phyloP scores from a whole-genome alignment of 2,329 filamentous ascomycete species.

The Byssothecium circinans region DNA sequence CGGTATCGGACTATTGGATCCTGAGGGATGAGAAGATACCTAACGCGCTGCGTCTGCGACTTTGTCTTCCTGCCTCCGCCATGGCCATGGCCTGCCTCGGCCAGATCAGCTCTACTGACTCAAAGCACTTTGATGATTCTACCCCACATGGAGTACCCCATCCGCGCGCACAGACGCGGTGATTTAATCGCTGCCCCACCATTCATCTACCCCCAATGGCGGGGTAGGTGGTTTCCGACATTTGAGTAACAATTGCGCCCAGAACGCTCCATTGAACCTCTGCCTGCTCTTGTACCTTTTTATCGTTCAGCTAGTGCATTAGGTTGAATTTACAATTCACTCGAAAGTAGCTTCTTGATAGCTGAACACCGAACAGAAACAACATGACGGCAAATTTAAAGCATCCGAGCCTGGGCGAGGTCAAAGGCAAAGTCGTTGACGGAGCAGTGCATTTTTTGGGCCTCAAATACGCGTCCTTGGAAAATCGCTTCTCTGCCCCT shows the following conservation, averaged over 20 bases:
- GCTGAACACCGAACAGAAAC: not conserved
- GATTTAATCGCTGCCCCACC: conserved; percentile 14
- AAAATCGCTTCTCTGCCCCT: conserved; percentile 41
- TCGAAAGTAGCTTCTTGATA: too few relatives aligned
- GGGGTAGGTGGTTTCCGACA: conserved; percentile 14
- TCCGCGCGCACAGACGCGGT: conserved; percentile 13
- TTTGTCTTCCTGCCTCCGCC: conserved; percentile 4
- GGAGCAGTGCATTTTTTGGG: conserved; percentile 41
- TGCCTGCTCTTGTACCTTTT: not conserved
- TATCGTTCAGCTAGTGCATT: not conserved
- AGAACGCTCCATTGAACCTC: not conserved
- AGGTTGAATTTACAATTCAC: not conserved
- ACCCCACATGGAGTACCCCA: conserved; percentile 18
- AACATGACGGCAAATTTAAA: conserved; percentile 24
- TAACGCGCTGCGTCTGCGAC: conserved; percentile 6
- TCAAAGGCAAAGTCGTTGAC: conserved; percentile 27
- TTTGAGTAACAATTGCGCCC: not conserved
- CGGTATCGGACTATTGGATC: too few relatives aligned
- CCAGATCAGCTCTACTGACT: not conserved
- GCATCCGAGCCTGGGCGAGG: conserved; percentile 25
- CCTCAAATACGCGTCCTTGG: conserved; percentile 43
- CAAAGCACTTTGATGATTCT: not conserved
- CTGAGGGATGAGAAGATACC: conserved; percentile 2
- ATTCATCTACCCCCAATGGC: conserved; percentile 19
- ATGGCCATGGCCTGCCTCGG: not conserved